Evolutionary conservation across 1,139 yeast genomes (phyloP), one percentile per base, ranked within the genome.

Genomic region (Pichia sp.): DNA sequence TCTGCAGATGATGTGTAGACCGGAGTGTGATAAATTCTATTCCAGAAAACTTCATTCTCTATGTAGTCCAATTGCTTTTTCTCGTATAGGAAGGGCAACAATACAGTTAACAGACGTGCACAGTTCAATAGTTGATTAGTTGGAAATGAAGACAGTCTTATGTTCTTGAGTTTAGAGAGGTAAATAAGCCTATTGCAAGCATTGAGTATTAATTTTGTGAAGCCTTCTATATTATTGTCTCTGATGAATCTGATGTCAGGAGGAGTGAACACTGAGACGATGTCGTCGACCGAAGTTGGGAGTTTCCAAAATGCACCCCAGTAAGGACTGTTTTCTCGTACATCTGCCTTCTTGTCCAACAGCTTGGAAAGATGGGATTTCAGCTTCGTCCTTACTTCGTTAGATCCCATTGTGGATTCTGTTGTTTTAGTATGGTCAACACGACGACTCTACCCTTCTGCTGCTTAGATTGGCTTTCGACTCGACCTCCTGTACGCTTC

Each of bases 41-140:
- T 44, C 85, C 85, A 80, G 56, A 79, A 78, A 9, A 77, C 58
- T 28, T 66, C 62, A 39, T 66, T 62, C 52, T 71, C 73, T 57
- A 71, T 68, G 5, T 59, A 60, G 2, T 58, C 59, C 52, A 74
- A 69, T 19, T 70, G 72, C 1, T 70, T 69, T 23, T 70, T 62
- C 62, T 83, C 96, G 61, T 78, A 87, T 12, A 86, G 62, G 53
- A 81, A 78, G 0, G 97, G 97, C 18, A 87, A 58, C 3, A 87
- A 52, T 52, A 82, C 77, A 1, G 90, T 81, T 45, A 91, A 67
- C 8, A 86, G 67, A 36, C 96, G 75, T 13, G 85, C 63, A 60
- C 90, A 83, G 57, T 83, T 85, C 43, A 87, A 68, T 16, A 79
- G 55, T 34, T 64, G 54, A 5, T 55, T 41, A 30, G 19, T 47